Evolutionary conservation across 495 filamentous ascomycete species (phyloP).

Genomic region (Penicillium antarcticum): DNA sequence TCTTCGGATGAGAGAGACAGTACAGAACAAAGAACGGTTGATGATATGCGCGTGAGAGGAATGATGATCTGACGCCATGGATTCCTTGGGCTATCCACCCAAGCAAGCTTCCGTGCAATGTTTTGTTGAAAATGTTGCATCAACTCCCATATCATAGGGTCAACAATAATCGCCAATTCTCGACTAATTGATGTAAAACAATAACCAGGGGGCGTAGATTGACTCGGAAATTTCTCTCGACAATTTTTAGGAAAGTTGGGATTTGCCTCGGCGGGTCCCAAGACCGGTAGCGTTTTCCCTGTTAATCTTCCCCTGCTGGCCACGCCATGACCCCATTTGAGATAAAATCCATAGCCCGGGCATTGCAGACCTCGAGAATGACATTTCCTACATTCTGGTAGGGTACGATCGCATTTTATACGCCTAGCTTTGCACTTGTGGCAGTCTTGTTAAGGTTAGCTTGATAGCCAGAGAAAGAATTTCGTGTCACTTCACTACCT

Average conservation of each 20-base stretch:
- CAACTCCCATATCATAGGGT: not conserved
- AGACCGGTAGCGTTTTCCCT: slow-evolving; percentile 1
- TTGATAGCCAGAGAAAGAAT: not conserved
- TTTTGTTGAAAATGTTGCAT: slow-evolving; percentile 5
- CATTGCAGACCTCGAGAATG: slow-evolving; percentile 5
- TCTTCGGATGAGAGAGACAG: slow-evolving; percentile 11
- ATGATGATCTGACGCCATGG: slow-evolving; percentile 13
- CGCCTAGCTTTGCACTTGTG: slow-evolving; percentile 9
- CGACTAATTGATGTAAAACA: not conserved
- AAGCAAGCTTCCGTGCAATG: slow-evolving; percentile 8
- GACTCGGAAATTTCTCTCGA: not conserved
- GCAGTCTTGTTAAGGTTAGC: slow-evolving; percentile 6
- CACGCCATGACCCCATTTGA: slow-evolving; percentile 11
- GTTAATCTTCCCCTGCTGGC: slow-evolving; percentile 9
- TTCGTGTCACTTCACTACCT: not conserved
- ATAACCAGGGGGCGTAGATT: not conserved
- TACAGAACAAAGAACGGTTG: slow-evolving; percentile 3
- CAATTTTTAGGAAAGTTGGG: not conserved
- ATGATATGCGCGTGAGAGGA: slow-evolving; percentile 4
- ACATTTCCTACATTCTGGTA: slow-evolving; percentile 12
- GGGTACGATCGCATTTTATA: slow-evolving; percentile 8
- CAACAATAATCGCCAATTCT: not conserved
- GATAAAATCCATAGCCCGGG: slow-evolving; percentile 6
- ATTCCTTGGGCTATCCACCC: slow-evolving; percentile 13
- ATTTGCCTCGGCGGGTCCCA: not conserved